Evolutionary conservation across 164 flowering plant species (phyloP), one percentile per base, ranked within the genome.

Genomic region (Malania oleifera): DNA sequence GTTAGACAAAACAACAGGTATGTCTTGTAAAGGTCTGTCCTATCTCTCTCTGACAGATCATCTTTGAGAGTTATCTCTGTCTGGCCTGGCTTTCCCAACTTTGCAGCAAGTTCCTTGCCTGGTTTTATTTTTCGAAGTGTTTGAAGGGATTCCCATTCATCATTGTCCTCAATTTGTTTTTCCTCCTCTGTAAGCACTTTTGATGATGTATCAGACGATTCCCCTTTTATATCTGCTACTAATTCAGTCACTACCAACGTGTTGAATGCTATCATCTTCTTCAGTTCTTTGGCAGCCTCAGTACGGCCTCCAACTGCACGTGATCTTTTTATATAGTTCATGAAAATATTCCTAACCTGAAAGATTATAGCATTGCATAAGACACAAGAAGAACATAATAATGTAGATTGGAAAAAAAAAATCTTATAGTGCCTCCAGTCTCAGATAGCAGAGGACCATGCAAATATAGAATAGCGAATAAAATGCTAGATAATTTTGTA

Each of bases 181-280:
- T 60, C 69, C 62, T 63, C 77, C 61, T 76, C 87, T 57, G 57
- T 65, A 19, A 76, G 68, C 52, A 73, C 88, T 51, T 77, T 73
- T 1, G 76, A 18, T 19, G 67, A 18, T 17, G 78, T 35, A 51
- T 74, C 82, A 57, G 79, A 37, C 48, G 88, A 68, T 63, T 91
- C 96, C n/a, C 99, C 99, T 71, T 85, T 85, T 45, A 95, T 87
- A 65, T 85, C 96, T 25, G 84, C 84, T 51, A 91, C 71, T 62
- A 95, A 59, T 52, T 80, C 75, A 38, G 99, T 83, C 47, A 89
- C 99, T 54, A 91, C 97, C 69, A 82, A 65, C 1, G 77, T 70
- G 66, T 91, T 89, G 73, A 91, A 91, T 19, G 79, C 80, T 52
- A 95, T 80, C 99, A 95, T 68, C 74, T 87, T 83, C 77, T 85